Conservation (phyloP, 1,284 basidiomycete species). For the Austropuccinia psidii region DNA sequence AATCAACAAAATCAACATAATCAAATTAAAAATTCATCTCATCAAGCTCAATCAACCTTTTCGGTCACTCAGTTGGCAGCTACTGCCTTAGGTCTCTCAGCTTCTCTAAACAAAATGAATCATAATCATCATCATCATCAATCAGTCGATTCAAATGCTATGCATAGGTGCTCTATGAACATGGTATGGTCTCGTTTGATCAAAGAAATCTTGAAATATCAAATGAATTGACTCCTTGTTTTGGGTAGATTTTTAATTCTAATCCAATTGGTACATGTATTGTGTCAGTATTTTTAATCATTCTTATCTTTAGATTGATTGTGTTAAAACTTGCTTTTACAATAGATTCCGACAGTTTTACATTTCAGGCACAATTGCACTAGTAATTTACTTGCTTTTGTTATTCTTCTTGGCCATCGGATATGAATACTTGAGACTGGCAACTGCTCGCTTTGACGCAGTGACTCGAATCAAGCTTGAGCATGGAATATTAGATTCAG, state of each 20-base stretch:
- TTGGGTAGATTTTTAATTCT: slow-evolving; percentile 23
- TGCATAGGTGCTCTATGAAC: slow-evolving; percentile 28
- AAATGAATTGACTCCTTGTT: neutral
- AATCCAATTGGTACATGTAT: slow-evolving; percentile 31
- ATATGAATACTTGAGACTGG: slow-evolving; percentile 27
- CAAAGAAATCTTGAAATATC: neutral
- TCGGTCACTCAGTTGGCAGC: too few species aligned
- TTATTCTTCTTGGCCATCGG: slow-evolving; percentile 18
- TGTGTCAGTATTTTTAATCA: slow-evolving; percentile 3
- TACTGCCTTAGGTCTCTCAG: too few species aligned
- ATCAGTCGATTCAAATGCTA: neutral
- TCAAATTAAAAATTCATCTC: too few species aligned
- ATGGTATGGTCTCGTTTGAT: neutral
- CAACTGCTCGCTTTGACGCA: slow-evolving; percentile 3
- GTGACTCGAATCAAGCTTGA: slow-evolving; percentile 16
- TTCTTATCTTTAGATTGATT: neutral
- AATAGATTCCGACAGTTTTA: slow-evolving; percentile 30
- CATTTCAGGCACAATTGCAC: slow-evolving; percentile 17
- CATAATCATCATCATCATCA: neutral
- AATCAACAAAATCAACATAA: too few species aligned
- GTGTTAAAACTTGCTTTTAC: neutral
- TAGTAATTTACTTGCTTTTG: slow-evolving; percentile 15
- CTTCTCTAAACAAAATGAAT: too few species aligned
- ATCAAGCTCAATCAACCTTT: too few species aligned
- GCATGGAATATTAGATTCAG: too few species aligned